A percentile compares a stretch with the other conserved stretches of the same genome.
Conservation (phyloP, 1,284 basidiomycete genomes). For the Ustilago xerochloae region DNA sequence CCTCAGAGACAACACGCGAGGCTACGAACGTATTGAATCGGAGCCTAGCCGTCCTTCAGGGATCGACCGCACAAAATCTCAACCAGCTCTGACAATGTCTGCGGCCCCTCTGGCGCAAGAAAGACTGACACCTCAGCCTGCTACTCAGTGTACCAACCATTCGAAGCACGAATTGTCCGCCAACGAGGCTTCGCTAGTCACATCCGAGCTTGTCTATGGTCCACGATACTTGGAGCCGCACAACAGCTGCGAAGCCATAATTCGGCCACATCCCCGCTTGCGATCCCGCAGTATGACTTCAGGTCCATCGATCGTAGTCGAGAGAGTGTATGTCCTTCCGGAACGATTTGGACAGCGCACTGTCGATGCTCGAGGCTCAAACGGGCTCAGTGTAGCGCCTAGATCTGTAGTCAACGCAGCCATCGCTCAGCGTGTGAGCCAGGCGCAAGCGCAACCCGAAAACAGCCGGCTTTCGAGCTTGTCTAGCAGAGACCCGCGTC, state of each 20-base stretch:
- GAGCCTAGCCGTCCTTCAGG: too few species aligned
- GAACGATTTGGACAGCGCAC: slow-evolving; percentile 24
- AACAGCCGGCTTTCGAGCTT: neutral
- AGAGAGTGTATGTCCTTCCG: slow-evolving; percentile 14
- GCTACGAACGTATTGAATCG: neutral
- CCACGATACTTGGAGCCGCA: slow-evolving; percentile 23
- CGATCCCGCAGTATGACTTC: slow-evolving; percentile 22
- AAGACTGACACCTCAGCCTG: too few species aligned
- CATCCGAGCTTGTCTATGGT: neutral
- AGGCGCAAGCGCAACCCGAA: neutral
- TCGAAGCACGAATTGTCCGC: too few species aligned
- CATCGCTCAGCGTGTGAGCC: neutral
- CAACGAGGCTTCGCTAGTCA: neutral
- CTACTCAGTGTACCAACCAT: neutral
- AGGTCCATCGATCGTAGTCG: neutral
- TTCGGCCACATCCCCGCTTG: slow-evolving; percentile 28
- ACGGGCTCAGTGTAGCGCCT: neutral
- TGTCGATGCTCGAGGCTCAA: too few species aligned
- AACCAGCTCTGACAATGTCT: too few species aligned
- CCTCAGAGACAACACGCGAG: neutral
- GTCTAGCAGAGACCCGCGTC: slow-evolving; percentile 10
- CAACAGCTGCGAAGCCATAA: slow-evolving; percentile 33
- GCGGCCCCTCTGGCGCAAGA: too few species aligned
- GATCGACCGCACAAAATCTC: too few species aligned
- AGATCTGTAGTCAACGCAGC: neutral